Percentiles rank a stretch among this genome's conserved stretches.
phyloP scores from a whole-genome alignment of 129 eudicot genomes.

The Oenanthe sinensis region DNA sequence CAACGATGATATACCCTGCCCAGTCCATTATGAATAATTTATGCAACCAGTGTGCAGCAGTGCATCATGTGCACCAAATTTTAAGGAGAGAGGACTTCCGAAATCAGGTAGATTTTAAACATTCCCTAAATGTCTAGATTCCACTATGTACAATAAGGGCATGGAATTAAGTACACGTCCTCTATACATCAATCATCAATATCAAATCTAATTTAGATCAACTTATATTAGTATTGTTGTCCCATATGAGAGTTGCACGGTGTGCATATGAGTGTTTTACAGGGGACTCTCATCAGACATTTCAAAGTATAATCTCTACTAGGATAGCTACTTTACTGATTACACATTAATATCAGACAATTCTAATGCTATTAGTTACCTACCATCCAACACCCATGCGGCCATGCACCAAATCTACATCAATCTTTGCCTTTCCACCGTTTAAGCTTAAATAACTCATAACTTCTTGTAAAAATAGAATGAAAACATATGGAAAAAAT shows the following conservation, averaged over 20 bases:
- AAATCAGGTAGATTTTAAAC: not conserved
- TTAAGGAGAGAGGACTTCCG: not conserved
- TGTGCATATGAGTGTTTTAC: not conserved
- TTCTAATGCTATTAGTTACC: not conserved
- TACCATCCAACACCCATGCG: not conserved
- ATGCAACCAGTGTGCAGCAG: not conserved
- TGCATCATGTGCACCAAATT: not conserved
- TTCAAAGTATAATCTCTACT: not conserved
- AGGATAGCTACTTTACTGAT: not conserved
- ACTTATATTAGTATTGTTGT: not conserved
- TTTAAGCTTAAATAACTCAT: not conserved
- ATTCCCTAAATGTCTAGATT: not conserved
- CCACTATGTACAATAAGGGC: not conserved
- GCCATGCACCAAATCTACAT: not conserved
- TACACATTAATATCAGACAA: not conserved
- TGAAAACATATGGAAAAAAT: not conserved
- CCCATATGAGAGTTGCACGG: not conserved
- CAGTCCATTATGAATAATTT: not conserved
- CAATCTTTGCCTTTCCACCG: not conserved
- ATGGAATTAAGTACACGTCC: not conserved
- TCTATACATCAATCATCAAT: not conserved
- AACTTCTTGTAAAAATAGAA: not conserved
- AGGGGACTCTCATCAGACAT: not conserved
- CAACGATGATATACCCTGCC: not conserved
- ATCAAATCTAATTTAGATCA: not conserved